These are phyloP conservation scores for Citrus reticulata DNA, from an alignment of 345 rosid genomes.

Conservation along the genomic window DNA sequence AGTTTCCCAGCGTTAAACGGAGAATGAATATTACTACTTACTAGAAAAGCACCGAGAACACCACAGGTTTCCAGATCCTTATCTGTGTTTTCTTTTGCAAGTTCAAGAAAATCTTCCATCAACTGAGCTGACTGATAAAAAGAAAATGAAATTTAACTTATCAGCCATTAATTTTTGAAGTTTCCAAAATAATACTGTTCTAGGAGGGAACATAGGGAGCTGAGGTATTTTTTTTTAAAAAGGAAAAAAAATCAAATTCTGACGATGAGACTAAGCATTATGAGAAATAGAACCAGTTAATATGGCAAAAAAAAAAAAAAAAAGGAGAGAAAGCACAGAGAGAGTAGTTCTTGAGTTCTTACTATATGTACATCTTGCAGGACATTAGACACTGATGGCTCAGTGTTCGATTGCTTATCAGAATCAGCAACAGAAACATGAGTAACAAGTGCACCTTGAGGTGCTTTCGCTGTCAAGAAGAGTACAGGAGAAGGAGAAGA, in stretches of 20 bases:
- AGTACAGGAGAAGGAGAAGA: slow-evolving; percentile 63
- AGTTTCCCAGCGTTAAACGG: not conserved
- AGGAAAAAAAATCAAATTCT: not conserved
- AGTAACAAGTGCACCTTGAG: slow-evolving; percentile 47
- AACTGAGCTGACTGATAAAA: slow-evolving; percentile 51
- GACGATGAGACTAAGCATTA: not conserved
- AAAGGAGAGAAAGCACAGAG: not conserved
- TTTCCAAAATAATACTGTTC: not conserved
- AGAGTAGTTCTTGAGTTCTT: slow-evolving; percentile 25
- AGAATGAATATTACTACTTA: slow-evolving; percentile 57
- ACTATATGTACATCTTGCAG: slow-evolving; percentile 77
- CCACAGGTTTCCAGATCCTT: slow-evolving; percentile 94
- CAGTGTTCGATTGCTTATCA: slow-evolving; percentile 22
- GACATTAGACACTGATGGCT: slow-evolving; percentile 24
- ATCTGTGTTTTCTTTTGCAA: slow-evolving; percentile 79
- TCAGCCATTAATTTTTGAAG: not conserved
- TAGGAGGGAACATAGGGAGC: not conserved
- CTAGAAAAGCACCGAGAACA: slow-evolving; percentile 79
- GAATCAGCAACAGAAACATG: slow-evolving; percentile 35
- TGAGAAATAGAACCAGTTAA: not conserved
- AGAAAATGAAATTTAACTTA: slow-evolving; percentile 1
- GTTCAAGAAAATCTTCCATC: slow-evolving; percentile 82
- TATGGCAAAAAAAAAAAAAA: not conserved
- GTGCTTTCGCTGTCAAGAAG: slow-evolving; percentile 47
- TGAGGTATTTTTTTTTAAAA: not conserved